Base-by-base conservation (phyloP, 495 filamentous ascomycete species). In the Penicillium fimorum region DNA sequence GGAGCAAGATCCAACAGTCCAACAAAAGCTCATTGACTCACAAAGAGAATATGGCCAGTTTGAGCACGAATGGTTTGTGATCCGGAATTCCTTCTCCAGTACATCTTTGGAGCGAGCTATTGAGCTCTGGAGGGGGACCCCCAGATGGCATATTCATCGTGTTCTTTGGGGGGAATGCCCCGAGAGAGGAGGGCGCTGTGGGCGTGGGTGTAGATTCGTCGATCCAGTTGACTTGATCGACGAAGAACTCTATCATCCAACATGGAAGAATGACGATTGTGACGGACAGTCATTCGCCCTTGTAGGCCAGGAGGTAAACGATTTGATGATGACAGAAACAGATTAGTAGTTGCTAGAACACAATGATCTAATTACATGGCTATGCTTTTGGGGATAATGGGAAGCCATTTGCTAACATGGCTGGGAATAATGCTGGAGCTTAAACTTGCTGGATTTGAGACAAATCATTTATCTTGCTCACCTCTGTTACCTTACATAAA, bases 111-210 rank as follows among this genome's bases (percentile, higher is more conserved):
- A 1, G 8, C 27, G 45, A 47, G 45, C 27, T 0, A 32, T 47
- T 8, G 7, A 17, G 6, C n/a, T 47, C 4, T 47, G 55, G 55
- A 40, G 46, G 12, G 43, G 45, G 4, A 8, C 44, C 29, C 54
- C 54, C 6, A 49, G 24, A 37, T 56, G 54, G 54, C 50, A 56
- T 17, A 42, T 56, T 38, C 47, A 57, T 33, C 47, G 29, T 3
- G 24, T 25, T 9, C 55, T 57, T 13, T 13, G 32, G 1, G 38
- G 47, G 4, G 47, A 57, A 22, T 57, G 55, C 18, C 42, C 55
- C 41, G 9, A 22, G 3, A 46, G 45, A 29, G 48, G 48, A 24
- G 55, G 48, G 17, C 52, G 48, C 27, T 52, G 55, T 52, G 41
- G 40, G 6, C 47, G 55, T 32, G 55, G 40, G n/a, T 57, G 55